Percentiles rank a stretch among this genome's conserved stretches.
Evolutionary conservation across 768 basidiomycete species (phyloP).

Genomic region (Leccinum subgranulosum): DNA sequence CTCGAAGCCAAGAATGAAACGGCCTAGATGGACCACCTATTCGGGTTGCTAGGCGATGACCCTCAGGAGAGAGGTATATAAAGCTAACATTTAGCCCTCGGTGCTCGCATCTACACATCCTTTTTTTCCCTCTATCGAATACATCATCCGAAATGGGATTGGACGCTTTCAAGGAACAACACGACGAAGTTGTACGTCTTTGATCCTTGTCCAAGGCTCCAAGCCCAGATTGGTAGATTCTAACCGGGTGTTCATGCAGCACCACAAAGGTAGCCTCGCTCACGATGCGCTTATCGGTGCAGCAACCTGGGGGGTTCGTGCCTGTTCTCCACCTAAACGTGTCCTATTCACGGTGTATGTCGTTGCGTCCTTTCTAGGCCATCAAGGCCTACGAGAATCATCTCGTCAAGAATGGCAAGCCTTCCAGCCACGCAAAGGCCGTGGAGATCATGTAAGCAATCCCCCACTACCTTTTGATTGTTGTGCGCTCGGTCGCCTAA

Average conservation of each 20-base stretch:
- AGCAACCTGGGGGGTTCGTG: slow-evolving; percentile 16
- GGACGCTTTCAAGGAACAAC: neutral
- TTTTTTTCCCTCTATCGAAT: neutral
- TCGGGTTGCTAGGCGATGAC: neutral
- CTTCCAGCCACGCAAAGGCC: slow-evolving; percentile 19
- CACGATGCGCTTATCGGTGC: slow-evolving; percentile 23
- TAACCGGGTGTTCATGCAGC: slow-evolving; percentile 1
- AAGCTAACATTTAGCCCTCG: neutral
- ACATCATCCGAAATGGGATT: slow-evolving; percentile 12
- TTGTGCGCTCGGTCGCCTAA: neutral
- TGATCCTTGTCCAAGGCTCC: neutral
- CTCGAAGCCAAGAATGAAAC: slow-evolving; percentile 6
- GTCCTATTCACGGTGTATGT: neutral
- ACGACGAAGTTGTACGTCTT: slow-evolving; percentile 5
- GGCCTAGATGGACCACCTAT: neutral
- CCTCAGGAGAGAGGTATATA: neutral
- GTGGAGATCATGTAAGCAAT: slow-evolving; percentile 18
- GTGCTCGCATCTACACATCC: neutral
- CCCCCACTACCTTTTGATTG: neutral
- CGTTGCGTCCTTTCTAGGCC: slow-evolving; percentile 5
- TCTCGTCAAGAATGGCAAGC: slow-evolving; percentile 10
- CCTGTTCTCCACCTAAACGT: neutral
- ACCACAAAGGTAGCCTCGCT: slow-evolving; percentile 11
- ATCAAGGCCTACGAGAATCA: slow-evolving; percentile 20
- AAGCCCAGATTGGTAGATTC: neutral